Percentiles rank a stretch among this genome's conserved stretches.
These are phyloP conservation scores for Pestalotiopsis fici DNA, from an alignment of 2,329 filamentous ascomycete species.

Conservation along the genomic window DNA sequence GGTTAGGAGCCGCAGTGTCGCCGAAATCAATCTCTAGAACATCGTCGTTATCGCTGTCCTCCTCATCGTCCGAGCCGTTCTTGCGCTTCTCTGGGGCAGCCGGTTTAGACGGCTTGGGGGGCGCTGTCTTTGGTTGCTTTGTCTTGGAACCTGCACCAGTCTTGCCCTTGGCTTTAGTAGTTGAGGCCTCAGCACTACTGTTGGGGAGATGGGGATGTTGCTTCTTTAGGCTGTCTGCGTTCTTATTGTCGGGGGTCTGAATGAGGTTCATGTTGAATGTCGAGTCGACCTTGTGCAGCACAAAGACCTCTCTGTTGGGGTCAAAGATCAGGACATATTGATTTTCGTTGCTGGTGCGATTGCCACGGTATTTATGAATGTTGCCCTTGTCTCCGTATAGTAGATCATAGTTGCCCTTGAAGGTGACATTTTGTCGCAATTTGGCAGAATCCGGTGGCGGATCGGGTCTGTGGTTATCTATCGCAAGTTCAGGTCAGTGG, in stretches of 20 bases:
- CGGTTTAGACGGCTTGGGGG: background rate
- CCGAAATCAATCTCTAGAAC: conserved; percentile 62
- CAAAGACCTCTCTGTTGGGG: conserved; percentile 70
- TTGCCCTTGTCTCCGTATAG: conserved; percentile 51
- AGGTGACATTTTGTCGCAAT: conserved; percentile 50
- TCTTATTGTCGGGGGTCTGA: conserved; percentile 65
- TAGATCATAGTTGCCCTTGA: conserved; percentile 56
- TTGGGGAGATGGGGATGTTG: conserved; percentile 66
- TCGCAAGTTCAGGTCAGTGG: background rate
- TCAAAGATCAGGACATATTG: conserved; percentile 77
- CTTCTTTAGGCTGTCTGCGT: conserved; percentile 63
- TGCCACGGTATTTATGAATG: conserved; percentile 63
- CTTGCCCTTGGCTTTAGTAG: conserved; percentile 17
- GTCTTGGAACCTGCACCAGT: conserved; percentile 13
- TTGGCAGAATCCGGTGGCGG: conserved; percentile 50
- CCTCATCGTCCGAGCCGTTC: conserved; percentile 38
- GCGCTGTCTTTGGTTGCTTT: conserved; percentile 1
- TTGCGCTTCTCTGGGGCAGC: conserved; percentile 31
- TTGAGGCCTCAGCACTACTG: conserved; percentile 17
- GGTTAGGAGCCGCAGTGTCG: conserved; percentile 30
- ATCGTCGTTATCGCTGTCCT: conserved; percentile 57
- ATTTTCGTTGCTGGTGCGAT: conserved; percentile 54
- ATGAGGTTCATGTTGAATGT: conserved; percentile 86
- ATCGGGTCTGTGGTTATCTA: conserved; percentile 65
- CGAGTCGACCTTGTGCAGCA: conserved; percentile 80